Percentiles rank a stretch among this genome's conserved stretches.
Conservation (phyloP, 208 protist species). For the Wallacemonas sp. region DNA sequence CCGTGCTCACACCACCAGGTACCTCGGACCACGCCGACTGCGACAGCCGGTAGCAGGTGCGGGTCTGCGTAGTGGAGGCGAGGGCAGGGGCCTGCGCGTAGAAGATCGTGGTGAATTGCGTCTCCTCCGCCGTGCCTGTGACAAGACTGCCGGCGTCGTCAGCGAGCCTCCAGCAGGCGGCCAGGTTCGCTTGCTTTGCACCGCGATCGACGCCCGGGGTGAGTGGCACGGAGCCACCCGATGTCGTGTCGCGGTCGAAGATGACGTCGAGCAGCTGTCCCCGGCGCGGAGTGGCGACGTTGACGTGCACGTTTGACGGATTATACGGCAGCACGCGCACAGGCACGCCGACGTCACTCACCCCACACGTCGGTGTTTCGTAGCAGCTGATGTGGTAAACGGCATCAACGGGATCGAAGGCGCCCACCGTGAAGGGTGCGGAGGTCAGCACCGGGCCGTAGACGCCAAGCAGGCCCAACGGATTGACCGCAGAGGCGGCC, state of each 20-base stretch:
- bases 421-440: constrained; percentile 55
- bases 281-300: constrained; percentile 38
- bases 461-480: constrained; percentile 19
- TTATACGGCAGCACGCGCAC: constrained; percentile 56
- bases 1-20: constrained; percentile 32
- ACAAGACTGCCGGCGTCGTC: constrained; percentile 38
- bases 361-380: constrained; percentile 48
- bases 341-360: constrained; percentile 58
- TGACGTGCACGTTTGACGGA: constrained; percentile 37
- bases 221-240: constrained; percentile 30
- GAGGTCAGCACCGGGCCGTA: constrained; percentile 22
- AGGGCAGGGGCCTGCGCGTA: constrained; percentile 35
- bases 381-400: constrained; percentile 74
- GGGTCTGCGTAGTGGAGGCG: constrained; percentile 26
- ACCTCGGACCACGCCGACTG: constrained; percentile 73
- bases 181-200: constrained; percentile 39
- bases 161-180: constrained; percentile 70
- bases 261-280: constrained; percentile 72
- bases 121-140: constrained; percentile 44
- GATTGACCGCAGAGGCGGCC: constrained; percentile 4
- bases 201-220: constrained; percentile 64
- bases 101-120: constrained; percentile 56
- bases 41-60: constrained; percentile 63
- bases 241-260: constrained; percentile 50
- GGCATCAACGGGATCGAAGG: constrained; percentile 48